Conservation (phyloP, 2,329 filamentous ascomycete genomes). For the Fusarium proliferatum region DNA sequence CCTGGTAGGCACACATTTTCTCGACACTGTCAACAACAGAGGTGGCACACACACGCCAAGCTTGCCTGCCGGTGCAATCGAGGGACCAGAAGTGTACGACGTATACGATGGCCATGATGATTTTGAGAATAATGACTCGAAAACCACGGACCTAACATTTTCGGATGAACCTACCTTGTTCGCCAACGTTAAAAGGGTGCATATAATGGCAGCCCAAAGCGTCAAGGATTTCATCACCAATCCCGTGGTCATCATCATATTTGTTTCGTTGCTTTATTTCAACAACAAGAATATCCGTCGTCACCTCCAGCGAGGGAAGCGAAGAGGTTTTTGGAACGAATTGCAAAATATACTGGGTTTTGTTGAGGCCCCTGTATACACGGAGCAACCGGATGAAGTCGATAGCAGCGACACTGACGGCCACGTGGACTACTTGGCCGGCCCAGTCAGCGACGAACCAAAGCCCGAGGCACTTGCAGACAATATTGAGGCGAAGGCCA, state of each 20-base stretch:
- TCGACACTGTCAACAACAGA: constrained; percentile 56
- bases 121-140: constrained; percentile 48
- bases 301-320: constrained; percentile 51
- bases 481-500: constrained; percentile 6
- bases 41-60: constrained; percentile 51
- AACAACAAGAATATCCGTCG: constrained; percentile 59
- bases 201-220: constrained; percentile 61
- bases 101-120: constrained; percentile 39
- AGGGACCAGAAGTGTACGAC: constrained; percentile 26
- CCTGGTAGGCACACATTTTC: constrained; percentile 77
- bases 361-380: background rate
- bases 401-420: constrained; percentile 35
- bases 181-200: constrained; percentile 62
- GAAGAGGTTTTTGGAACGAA: constrained; percentile 46
- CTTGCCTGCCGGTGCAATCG: constrained; percentile 51
- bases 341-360: constrained; percentile 23
- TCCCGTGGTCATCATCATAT: constrained; percentile 61
- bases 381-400: constrained; percentile 24
- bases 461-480: background rate
- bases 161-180: constrained; percentile 58
- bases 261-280: constrained; percentile 56
- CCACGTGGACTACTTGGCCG: background rate
- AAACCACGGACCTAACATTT: constrained; percentile 41
- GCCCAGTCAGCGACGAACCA: background rate
- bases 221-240: constrained; percentile 67